Percentiles rank a stretch among this genome's conserved stretches.
These are phyloP conservation scores for Incumbomyces delicatus DNA, from an alignment of 2,329 filamentous ascomycete genomes.

Conservation along the genomic window DNA sequence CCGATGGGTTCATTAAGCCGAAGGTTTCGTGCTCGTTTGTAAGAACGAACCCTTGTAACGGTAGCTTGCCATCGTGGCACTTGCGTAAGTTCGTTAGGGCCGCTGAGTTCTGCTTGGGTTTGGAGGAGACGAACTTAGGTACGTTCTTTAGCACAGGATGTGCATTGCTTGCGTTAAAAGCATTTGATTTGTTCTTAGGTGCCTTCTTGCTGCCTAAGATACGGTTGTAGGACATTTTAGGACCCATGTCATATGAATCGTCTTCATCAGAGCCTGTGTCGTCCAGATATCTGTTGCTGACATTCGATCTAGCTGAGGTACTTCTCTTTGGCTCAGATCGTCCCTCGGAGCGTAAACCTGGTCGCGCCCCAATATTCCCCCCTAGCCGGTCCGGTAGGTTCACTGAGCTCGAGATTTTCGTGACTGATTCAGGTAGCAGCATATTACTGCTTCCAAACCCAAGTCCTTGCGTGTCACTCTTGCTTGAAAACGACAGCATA, in stretches of 20 bases:
- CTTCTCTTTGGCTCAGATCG: conserved; percentile 43
- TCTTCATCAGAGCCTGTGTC: conserved; percentile 93
- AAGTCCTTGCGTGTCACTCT: conserved; percentile 38
- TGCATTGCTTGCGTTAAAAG: conserved; percentile 36
- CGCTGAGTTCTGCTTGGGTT: conserved; percentile 44
- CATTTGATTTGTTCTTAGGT: conserved; percentile 52
- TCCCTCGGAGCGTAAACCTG: conserved; percentile 25
- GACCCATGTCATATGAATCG: conserved; percentile 85
- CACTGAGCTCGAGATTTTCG: neutral
- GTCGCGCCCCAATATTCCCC: conserved; percentile 25
- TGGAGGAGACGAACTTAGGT: conserved; percentile 59
- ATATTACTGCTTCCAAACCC: conserved; percentile 32
- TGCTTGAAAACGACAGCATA: conserved; percentile 45
- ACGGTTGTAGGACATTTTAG: conserved; percentile 77
- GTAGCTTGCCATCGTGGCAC: conserved; percentile 66
- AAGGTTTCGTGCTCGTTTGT: conserved; percentile 44
- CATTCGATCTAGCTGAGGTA: conserved; percentile 51
- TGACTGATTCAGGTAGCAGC: neutral
- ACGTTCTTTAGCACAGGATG: conserved; percentile 58
- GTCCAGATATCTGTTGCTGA: conserved; percentile 82
- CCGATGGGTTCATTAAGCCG: conserved; percentile 36
- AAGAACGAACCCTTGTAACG: conserved; percentile 40
- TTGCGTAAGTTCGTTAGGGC: conserved; percentile 46
- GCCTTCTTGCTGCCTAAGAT: conserved; percentile 67
- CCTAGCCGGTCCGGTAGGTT: conserved; percentile 25